A percentile compares a stretch with the other conserved stretches of the same genome.
Conservation (phyloP, 305 asterid species). For the Solanum aculeatissimum region DNA sequence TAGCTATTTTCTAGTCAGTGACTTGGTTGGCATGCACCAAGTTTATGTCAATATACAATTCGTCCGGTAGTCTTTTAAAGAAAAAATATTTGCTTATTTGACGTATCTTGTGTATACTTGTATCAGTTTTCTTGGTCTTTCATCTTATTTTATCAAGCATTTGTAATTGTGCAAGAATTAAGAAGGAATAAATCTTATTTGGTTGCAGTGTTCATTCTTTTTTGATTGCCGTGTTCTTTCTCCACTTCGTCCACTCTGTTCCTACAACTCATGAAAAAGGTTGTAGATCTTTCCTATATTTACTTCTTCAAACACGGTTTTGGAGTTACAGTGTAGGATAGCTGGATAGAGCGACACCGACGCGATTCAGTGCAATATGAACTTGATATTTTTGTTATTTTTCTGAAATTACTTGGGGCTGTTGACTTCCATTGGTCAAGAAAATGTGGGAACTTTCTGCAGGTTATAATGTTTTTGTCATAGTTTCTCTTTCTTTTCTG, state of each 20-base stretch:
- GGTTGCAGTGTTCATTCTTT: neutral
- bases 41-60: neutral
- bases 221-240: neutral
- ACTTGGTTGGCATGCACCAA: neutral
- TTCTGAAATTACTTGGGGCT: neutral
- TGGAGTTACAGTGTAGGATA: neutral
- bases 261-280: neutral
- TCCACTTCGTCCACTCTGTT: neutral
- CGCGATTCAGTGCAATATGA: neutral
- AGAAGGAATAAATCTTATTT: neutral
- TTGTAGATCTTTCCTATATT: neutral
- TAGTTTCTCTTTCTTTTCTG: neutral
- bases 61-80: neutral
- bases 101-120: neutral
- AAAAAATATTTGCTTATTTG: neutral
- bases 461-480: neutral
- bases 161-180: neutral
- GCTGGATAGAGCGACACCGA: neutral
- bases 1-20: neutral
- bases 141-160: neutral
- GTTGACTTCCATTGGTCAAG: neutral
- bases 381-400: neutral
- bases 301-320: neutral
- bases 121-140: neutral
- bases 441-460: neutral